Evolutionary conservation across 768 basidiomycete genomes (phyloP).

Genomic region (Phanerodontia chrysosporium): DNA sequence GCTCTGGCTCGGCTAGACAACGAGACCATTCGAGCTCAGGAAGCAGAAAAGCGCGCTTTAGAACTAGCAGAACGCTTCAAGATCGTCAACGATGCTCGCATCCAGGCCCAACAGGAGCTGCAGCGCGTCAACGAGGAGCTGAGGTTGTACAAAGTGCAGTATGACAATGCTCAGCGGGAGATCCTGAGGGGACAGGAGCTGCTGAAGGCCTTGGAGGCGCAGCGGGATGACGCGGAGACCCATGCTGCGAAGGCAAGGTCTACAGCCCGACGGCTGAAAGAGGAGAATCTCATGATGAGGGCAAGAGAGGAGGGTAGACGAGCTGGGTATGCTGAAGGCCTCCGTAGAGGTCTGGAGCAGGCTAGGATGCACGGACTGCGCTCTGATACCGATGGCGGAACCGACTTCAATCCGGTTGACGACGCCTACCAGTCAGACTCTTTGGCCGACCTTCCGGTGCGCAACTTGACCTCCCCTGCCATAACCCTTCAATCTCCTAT

Average conservation of each 20-base stretch:
- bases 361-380: constrained; percentile 4
- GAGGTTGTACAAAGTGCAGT: constrained; percentile 40
- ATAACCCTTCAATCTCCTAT: constrained; percentile 4
- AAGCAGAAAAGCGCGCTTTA: constrained; percentile 43
- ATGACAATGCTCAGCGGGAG: constrained; percentile 41
- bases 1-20: constrained; percentile 32
- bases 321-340: constrained; percentile 39
- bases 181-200: constrained; percentile 39
- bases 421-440: neutral
- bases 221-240: constrained; percentile 42
- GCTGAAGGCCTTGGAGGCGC: constrained; percentile 37
- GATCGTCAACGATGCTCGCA: constrained; percentile 35
- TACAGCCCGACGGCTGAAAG: constrained; percentile 39
- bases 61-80: constrained; percentile 41
- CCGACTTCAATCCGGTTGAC: neutral
- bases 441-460: constrained; percentile 4
- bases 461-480: constrained; percentile 6
- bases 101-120: constrained; percentile 34
- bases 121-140: constrained; percentile 38
- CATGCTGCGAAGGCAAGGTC: constrained; percentile 41
- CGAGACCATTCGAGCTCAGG: constrained; percentile 39
- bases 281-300: constrained; percentile 35
- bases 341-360: constrained; percentile 25
- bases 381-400: neutral
- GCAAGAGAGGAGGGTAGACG: constrained; percentile 42